Evolutionary conservation across 2,329 filamentous ascomycete species (phyloP), one percentile per base, ranked within the genome.

Genomic region (Ascochyta koolunga): DNA sequence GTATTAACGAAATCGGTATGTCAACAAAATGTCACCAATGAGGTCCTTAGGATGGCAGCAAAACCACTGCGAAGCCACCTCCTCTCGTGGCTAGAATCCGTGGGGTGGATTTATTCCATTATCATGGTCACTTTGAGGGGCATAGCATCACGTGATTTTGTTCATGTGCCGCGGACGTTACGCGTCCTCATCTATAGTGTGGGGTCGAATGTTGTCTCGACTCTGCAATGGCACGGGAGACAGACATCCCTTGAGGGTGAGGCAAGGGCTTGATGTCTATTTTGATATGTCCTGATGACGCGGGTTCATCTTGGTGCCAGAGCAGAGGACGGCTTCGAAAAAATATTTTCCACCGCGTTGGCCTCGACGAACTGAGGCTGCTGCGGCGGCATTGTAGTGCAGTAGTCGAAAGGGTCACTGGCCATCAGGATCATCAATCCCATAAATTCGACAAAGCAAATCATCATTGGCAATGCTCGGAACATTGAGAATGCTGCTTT

Each of bases 121-220:
- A n/a, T n/a, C n/a, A n/a, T n/a, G n/a, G n/a, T n/a, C n/a, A n/a
- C n/a, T n/a, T n/a, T n/a, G n/a, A n/a, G n/a, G n/a, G n/a, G n/a
- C n/a, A n/a, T n/a, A n/a, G n/a, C n/a, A n/a, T n/a, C n/a, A n/a
- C n/a, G n/a, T n/a, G n/a, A n/a, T n/a, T n/a, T n/a, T n/a, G n/a
- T n/a, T n/a, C n/a, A n/a, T n/a, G n/a, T n/a, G n/a, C n/a, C n/a
- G n/a, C n/a, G n/a, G n/a, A n/a, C n/a, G n/a, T n/a, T n/a, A 50
- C 51, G 51, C 51, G 51, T 42, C 45, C 51, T 50, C 51, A 54
- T 54, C 45, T 46, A 32, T 37, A 24, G 29, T 41, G 51, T 54
- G 51, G 51, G 24, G 45, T 54, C 41, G 18, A 33, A 32, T 25
- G 40, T 27, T 41, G 36, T 8, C 31, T 45, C 27, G 24, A 37